Conservation (phyloP, 106 monocot species). For the Apostasia shenzhenica region DNA sequence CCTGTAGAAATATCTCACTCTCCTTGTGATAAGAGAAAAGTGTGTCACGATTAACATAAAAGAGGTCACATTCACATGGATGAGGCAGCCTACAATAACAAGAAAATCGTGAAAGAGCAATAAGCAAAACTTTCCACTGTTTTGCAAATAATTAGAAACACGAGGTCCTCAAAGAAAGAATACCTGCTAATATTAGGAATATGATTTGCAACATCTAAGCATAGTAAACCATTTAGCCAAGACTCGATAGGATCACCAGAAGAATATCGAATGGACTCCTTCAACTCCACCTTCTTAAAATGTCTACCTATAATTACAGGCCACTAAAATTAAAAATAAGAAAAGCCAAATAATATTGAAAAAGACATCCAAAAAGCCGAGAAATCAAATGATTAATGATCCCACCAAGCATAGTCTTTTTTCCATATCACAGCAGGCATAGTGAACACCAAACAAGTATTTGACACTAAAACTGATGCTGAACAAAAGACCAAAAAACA, state of each 20-base stretch:
- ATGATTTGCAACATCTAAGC: conserved; percentile 75
- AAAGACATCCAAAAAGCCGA: too few relatives aligned
- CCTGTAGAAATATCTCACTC: conserved; percentile 95
- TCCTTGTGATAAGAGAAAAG: conserved; percentile 98
- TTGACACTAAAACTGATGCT: too few relatives aligned
- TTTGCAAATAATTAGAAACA: background rate
- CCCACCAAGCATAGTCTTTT: too few relatives aligned
- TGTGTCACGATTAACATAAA: conserved; percentile 95
- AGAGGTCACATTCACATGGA: conserved; percentile 88
- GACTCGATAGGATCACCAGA: conserved; percentile 94
- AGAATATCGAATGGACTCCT: conserved; percentile 93
- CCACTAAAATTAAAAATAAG: conserved; percentile 8
- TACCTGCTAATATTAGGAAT: conserved; percentile 77
- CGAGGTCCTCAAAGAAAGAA: background rate
- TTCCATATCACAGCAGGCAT: too few relatives aligned
- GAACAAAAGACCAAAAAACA: too few relatives aligned
- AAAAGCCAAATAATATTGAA: background rate
- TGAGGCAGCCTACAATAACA: conserved; percentile 51
- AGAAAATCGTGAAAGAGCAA: conserved; percentile 9
- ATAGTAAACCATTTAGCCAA: conserved; percentile 90
- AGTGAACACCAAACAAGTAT: too few relatives aligned
- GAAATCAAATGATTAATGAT: too few relatives aligned
- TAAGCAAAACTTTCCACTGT: background rate
- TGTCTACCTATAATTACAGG: conserved; percentile 37
- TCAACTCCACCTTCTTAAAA: conserved; percentile 85